phyloP scores from a whole-genome alignment of 768 basidiomycete species.

The Leccinum subgranulosum region DNA sequence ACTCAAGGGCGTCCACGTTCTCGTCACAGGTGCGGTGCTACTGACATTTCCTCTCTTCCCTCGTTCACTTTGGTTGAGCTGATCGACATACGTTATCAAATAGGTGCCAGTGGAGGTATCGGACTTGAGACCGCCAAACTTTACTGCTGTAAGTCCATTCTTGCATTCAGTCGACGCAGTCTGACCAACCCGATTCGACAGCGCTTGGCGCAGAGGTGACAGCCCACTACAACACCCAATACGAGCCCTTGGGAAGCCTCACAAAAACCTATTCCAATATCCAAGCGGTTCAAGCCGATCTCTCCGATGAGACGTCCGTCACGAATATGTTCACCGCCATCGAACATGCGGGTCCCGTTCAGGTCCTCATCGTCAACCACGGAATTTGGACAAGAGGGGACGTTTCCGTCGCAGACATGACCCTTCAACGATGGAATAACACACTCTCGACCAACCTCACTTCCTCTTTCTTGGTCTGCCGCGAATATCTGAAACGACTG shows the following conservation, averaged over 20 bases:
- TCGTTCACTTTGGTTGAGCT: neutral
- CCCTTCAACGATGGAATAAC: slow-evolving; percentile 58
- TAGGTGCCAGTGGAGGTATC: slow-evolving; percentile 76
- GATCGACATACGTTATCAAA: neutral
- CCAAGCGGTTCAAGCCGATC: slow-evolving; percentile 51
- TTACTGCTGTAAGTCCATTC: slow-evolving; percentile 47
- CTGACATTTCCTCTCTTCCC: neutral
- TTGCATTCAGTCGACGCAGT: neutral
- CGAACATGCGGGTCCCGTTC: slow-evolving; percentile 44
- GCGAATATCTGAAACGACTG: slow-evolving; percentile 55
- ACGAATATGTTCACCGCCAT: slow-evolving; percentile 43
- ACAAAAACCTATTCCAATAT: slow-evolving; percentile 31
- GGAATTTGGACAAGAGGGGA: slow-evolving; percentile 47
- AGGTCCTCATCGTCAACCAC: slow-evolving; percentile 62
- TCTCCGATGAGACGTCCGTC: slow-evolving; percentile 56
- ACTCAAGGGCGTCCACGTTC: slow-evolving; percentile 58
- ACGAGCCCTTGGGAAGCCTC: slow-evolving; percentile 40
- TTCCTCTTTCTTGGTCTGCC: slow-evolving; percentile 61
- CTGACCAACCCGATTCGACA: slow-evolving; percentile 22
- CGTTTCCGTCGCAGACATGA: slow-evolving; percentile 53
- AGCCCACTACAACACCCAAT: slow-evolving; percentile 64
- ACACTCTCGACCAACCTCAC: slow-evolving; percentile 66
- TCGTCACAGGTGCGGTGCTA: slow-evolving; percentile 53
- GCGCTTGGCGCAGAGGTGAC: slow-evolving; percentile 71
- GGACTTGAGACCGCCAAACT: slow-evolving; percentile 58